These are phyloP conservation scores for Ichthyophthirius multifiliis DNA, from an alignment of 169 alveolate genomes.

Conservation along the genomic window DNA sequence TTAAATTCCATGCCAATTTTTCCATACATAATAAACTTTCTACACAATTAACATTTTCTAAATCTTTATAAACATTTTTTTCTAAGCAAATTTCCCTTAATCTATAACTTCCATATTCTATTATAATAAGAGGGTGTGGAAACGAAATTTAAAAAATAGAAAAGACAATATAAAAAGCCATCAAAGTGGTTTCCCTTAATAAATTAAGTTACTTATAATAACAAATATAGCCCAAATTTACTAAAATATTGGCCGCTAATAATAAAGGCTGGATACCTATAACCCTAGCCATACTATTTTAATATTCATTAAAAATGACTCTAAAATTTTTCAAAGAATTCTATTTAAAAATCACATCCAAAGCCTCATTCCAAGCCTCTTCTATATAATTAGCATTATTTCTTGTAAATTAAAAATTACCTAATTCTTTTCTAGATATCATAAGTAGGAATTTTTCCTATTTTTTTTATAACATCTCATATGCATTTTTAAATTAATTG, in stretches of 20 bases:
- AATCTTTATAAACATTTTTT: conserved; percentile 56
- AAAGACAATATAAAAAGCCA: conserved; percentile 57
- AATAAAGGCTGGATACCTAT: conserved; percentile 53
- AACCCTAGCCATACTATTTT: conserved; percentile 45
- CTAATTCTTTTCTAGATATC: conserved; percentile 61
- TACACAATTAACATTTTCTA: conserved; percentile 55
- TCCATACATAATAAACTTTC: conserved; percentile 63
- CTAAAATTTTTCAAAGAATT: conserved; percentile 47
- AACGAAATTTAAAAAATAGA: conserved; percentile 52
- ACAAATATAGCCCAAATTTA: conserved; percentile 48
- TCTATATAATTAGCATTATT: conserved; percentile 49
- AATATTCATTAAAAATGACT: conserved; percentile 13
- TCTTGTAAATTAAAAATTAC: conserved; percentile 43
- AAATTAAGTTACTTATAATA: conserved; percentile 47
- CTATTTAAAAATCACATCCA: conserved; percentile 55
- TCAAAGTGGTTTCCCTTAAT: conserved; percentile 44
- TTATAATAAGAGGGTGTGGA: conserved; percentile 65
- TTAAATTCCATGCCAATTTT: conserved; percentile 56
- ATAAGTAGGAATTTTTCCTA: conserved; percentile 61
- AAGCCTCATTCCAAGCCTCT: conserved; percentile 66
- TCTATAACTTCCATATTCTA: conserved; percentile 62
- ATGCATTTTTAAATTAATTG: conserved; percentile 38
- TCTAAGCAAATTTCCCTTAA: conserved; percentile 65
- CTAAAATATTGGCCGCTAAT: conserved; percentile 55
- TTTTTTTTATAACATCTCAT: conserved; percentile 46